Evolutionary conservation across 116 monocot genomes (phyloP).

Genomic region (Phalaenopsis hybrid): DNA sequence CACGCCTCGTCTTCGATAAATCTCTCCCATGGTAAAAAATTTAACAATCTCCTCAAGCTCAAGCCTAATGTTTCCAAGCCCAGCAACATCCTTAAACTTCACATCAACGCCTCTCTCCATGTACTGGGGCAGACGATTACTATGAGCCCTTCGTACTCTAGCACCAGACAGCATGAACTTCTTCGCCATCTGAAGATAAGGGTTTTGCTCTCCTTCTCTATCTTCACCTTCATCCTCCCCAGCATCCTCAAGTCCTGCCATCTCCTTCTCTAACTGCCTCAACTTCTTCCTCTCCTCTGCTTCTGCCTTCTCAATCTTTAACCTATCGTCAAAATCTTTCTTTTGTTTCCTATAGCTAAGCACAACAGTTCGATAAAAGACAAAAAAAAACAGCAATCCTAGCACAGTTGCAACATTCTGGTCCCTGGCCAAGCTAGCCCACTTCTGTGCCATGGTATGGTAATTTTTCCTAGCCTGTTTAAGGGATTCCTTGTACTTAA

Average conservation of each 20-base stretch:
- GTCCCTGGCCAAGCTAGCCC: conserved; percentile 55
- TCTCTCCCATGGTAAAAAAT: conserved; percentile 79
- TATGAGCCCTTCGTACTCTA: conserved; percentile 47
- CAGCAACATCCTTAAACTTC: conserved; percentile 79
- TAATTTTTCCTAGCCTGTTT: conserved; percentile 53
- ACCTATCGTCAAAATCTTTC: conserved; percentile 80
- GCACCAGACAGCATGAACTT: conserved; percentile 89
- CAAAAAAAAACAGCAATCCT: conserved; percentile 48
- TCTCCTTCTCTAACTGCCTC: conserved; percentile 63
- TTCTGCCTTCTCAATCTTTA: conserved; percentile 81
- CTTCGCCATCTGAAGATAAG: conserved; percentile 69
- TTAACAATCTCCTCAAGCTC: conserved; percentile 95
- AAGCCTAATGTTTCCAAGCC: conserved; percentile 79
- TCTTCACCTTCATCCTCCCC: conserved; percentile 42
- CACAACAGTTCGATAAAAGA: conserved; percentile 78
- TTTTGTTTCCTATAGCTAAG: conserved; percentile 66
- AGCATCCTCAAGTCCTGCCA: conserved; percentile 40
- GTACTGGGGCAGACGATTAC: conserved; percentile 57
- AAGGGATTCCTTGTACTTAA: conserved; percentile 41
- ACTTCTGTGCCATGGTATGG: conserved; percentile 41
- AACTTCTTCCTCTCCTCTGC: conserved; percentile 79
- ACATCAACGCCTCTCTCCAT: conserved; percentile 69
- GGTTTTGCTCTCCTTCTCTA: conserved; percentile 43
- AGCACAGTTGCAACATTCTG: conserved; percentile 47
- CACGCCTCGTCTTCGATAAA: conserved; percentile 74